Percentiles rank a stretch among this genome's conserved stretches.
phyloP scores from a whole-genome alignment of 495 filamentous ascomycete species.

The Hypoxylon intermedium region DNA sequence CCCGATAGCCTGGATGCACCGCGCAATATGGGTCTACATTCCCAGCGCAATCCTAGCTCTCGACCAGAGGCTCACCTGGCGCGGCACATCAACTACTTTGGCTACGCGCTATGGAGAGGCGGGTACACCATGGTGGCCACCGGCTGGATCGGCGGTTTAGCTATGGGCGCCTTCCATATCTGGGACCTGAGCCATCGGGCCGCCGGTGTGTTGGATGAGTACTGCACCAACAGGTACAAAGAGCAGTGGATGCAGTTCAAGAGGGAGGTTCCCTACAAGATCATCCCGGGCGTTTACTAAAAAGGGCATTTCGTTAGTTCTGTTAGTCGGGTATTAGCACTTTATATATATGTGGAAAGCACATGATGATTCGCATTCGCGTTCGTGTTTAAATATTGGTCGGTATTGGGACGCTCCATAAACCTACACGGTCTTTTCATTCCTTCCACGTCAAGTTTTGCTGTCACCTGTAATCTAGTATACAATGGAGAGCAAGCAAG shows the following conservation, averaged over 20 bases:
- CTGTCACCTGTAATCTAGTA: conserved; percentile 31
- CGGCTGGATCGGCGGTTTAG: conserved; percentile 53
- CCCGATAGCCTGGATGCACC: conserved; percentile 71
- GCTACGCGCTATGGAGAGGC: conserved; percentile 62
- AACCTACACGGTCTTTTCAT: not conserved
- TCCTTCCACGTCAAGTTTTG: not conserved
- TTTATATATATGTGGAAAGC: too few relatives aligned
- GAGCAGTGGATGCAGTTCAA: conserved; percentile 55
- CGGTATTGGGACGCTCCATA: not conserved
- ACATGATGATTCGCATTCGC: not conserved
- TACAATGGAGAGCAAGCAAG: conserved; percentile 14
- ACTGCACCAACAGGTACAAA: conserved; percentile 56
- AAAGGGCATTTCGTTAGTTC: too few relatives aligned
- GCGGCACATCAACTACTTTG: conserved; percentile 67
- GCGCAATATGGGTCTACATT: conserved; percentile 66
- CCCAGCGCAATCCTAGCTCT: conserved; percentile 65
- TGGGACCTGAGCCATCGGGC: conserved; percentile 55
- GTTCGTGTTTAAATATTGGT: not conserved
- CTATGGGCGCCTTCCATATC: conserved; percentile 49
- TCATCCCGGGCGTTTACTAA: conserved; percentile 55
- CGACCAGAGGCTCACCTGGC: conserved; percentile 69
- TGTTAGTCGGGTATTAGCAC: too few relatives aligned
- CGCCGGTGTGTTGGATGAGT: conserved; percentile 57
- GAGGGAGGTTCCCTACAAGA: conserved; percentile 50
- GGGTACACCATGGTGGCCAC: conserved; percentile 58